Evolutionary conservation across 768 basidiomycete genomes (phyloP).

Genomic region (Mycena amicta): DNA sequence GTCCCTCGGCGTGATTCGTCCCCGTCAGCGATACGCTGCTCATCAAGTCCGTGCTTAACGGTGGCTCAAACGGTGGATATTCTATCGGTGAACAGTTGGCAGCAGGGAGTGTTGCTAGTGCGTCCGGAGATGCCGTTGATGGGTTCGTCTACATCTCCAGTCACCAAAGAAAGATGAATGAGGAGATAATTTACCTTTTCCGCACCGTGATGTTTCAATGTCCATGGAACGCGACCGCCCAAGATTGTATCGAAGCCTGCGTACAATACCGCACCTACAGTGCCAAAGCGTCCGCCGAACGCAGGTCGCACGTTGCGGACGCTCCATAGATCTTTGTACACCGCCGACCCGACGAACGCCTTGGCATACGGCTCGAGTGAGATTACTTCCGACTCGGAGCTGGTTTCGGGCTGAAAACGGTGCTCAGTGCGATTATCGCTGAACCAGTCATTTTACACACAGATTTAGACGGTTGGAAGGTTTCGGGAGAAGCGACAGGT

Average conservation of each 20-base stretch:
- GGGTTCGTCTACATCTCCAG: conserved; percentile 4
- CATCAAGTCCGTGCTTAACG: conserved; percentile 90
- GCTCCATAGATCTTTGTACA: conserved; percentile 83
- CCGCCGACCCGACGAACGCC: conserved; percentile 77
- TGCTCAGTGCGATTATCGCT: neutral
- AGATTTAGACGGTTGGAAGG: conserved; percentile 2
- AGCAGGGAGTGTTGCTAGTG: conserved; percentile 71
- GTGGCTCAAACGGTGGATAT: conserved; percentile 87
- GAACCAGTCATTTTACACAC: conserved; percentile 5
- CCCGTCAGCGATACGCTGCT: conserved; percentile 89
- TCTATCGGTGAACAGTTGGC: conserved; percentile 70
- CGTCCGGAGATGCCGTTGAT: conserved; percentile 49
- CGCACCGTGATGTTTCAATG: conserved; percentile 66
- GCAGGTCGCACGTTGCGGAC: conserved; percentile 91
- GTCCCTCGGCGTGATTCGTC: conserved; percentile 97
- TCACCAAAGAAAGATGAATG: too few relatives aligned
- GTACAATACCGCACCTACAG: conserved; percentile 87
- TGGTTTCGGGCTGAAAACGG: conserved; percentile 1
- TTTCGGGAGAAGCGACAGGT: conserved; percentile 6
- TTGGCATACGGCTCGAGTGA: conserved; percentile 59
- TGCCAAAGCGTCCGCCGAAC: conserved; percentile 78
- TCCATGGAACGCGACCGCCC: conserved; percentile 90
- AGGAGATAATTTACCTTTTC: conserved; percentile 39
- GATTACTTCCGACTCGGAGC: conserved; percentile 57
- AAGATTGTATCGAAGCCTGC: conserved; percentile 88